A percentile compares a stretch with the other conserved stretches of the same genome.
Conservation (phyloP, 225 moss, liverwort and hornwort species). For the Pleurozium schreberi region DNA sequence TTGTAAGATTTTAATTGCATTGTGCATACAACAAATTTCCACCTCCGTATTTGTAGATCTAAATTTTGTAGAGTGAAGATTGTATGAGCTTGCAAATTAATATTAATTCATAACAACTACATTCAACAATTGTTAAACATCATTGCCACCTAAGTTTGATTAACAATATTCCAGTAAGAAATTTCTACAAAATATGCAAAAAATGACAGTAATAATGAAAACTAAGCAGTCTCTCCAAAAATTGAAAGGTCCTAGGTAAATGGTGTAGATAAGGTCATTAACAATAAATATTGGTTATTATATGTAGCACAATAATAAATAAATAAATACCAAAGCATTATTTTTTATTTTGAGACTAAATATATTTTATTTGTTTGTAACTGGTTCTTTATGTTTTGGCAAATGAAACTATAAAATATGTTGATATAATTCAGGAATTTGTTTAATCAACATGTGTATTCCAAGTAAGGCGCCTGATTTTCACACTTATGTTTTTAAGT, state of each 20-base stretch:
- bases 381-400: not conserved
- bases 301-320: rapidly evolving
- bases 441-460: not conserved
- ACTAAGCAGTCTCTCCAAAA: not conserved
- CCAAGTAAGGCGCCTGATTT: not conserved
- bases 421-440: not conserved
- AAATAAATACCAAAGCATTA: no score
- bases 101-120: not conserved
- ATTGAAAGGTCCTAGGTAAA: not conserved
- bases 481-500: rapidly evolving
- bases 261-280: not conserved
- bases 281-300: not conserved
- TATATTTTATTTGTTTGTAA: no score
- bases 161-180: no score
- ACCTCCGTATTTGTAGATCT: not conserved
- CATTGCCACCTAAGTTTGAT: no score
- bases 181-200: not conserved
- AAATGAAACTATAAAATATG: not conserved
- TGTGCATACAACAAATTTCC: not conserved
- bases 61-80: not conserved
- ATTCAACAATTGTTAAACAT: not conserved
- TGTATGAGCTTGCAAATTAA: not conserved
- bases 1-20: no score
- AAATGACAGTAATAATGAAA: no score
- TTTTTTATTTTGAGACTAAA: not conserved